phyloP scores from a whole-genome alignment of 257 asterid genomes.

The Solanum stenotomum region DNA sequence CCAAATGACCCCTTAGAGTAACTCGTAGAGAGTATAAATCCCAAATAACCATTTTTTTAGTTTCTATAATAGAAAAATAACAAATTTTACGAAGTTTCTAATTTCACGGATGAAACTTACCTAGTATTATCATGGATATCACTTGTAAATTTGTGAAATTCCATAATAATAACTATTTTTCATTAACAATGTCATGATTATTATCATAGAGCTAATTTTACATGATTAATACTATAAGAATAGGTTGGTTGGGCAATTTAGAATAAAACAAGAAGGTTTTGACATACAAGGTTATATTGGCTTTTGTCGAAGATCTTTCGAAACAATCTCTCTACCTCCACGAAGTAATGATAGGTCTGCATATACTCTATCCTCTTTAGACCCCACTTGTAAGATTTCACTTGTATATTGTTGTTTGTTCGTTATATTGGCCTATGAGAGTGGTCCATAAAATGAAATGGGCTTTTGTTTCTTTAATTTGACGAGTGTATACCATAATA shows the following conservation, averaged over 20 bases:
- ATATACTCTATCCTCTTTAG: too few relatives aligned
- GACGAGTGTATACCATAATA: too few relatives aligned
- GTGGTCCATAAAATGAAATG: neutral
- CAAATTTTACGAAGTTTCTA: neutral
- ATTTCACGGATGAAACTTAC: neutral
- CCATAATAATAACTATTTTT: neutral
- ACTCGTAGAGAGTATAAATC: neutral
- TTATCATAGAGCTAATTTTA: too few relatives aligned
- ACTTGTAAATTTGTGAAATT: neutral
- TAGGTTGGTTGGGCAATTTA: neutral
- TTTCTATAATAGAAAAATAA: neutral
- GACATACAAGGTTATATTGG: neutral
- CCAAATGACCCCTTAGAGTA: neutral
- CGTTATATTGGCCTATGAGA: neutral
- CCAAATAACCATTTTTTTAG: neutral
- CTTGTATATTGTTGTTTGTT: too few relatives aligned
- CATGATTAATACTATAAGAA: neutral
- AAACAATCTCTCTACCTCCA: too few relatives aligned
- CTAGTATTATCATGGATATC: neutral
- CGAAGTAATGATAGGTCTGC: too few relatives aligned
- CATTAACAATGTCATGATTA: neutral
- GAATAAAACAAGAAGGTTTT: neutral
- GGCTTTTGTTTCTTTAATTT: neutral
- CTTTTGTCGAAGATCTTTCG: too few relatives aligned
- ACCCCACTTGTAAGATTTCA: too few relatives aligned